Base-by-base conservation (phyloP, 139 green algal species). In the Volvox reticuliferus region DNA sequence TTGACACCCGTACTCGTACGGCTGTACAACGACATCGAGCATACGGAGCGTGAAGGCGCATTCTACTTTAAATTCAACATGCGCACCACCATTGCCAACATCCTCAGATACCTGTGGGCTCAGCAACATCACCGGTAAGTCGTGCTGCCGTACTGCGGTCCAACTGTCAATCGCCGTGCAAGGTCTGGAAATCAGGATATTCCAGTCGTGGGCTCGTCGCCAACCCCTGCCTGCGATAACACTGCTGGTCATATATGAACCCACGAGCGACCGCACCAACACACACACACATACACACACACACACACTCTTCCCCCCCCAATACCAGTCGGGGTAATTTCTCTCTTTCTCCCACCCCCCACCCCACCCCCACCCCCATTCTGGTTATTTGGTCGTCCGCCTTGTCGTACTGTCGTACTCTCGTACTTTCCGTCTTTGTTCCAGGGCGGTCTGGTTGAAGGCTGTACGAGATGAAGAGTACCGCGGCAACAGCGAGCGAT, bases 21-120 rank as follows among this genome's bases (percentile, higher is more conserved):
- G 82, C 93, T 99, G 75, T 99, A 99, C 92, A 90, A 90, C 88
- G 91, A 97, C 80, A 96, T 98, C 33, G 96, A 98, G 92, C 90
- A 94, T 86, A 97, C 96, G 26, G 96, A 96, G 79, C 91, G 96
- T 18, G 83, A 93, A 88, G 95, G 95, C 82, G 91, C 96, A 37
- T 99, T 99, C 89, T 99, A 99, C 89, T 96, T 98, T 35, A 99
- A 99, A 30, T 99, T 99, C 94, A 96, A 93, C 85, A 98, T 96
- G 36, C 94, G 98, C 5, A 91, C 96, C 86, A 88, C 95, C 73
- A 97, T 99, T 37, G 96, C 95, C 19, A 95, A 99, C 88, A 91
- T 99, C 32, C 94, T 99, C 67, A 92, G 92, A 79, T 97, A 99
- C 92, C 93, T 99, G 28, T 99, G 98, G 98, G 91, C 88, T 30